Base-by-base conservation (phyloP, 163 green algal genomes). In the Smithsoniella earleae region DNA sequence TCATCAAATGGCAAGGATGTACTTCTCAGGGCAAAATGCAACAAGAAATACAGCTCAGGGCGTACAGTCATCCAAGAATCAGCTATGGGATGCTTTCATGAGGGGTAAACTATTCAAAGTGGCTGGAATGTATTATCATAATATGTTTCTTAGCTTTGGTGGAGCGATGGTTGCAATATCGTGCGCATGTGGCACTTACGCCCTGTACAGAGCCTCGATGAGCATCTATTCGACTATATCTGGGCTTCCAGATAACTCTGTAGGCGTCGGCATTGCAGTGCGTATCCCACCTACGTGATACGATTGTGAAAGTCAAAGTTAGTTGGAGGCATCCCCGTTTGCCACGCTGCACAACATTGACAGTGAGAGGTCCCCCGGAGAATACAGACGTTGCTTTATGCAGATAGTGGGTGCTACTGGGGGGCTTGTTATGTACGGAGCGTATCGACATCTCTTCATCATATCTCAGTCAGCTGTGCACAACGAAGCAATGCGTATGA, bases 91-190 rank as follows among this genome's bases (percentile, higher is more conserved):
- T n/a, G n/a, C n/a, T n/a, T n/a, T n/a, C n/a, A n/a, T n/a, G n/a
- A n/a, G n/a, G n/a, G n/a, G n/a, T n/a, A n/a, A n/a, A n/a, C 49
- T 64, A 18, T 64, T 64, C 8, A 25, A 27, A 10, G 58, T 69
- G 27, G 6, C 34, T 16, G 25, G 25, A 36, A 69, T 69, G 1
- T 31, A 69, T 4, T 69, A 30, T 8, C 38, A 69, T 34, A 69
- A 69, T 69, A 3, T 69, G 34, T 69, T 30, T 30, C 58, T 69
- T 3, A 30, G 25, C 13, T 69, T 69, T 69, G 58, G 58, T n/a
- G 58, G 58, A 22, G 34, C 22, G 16, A 37, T 69, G 6, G 58
- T 69, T 38, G 58, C 58, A 13, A n/a, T 40, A n/a, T 30, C 27
- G 22, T 69, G 20, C 25, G 58, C 58, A 16, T 30, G 58, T 4